Evolutionary conservation across 305 asterid species (phyloP), one percentile per base, ranked within the genome.

Genomic region (Fraxinus paxiana): DNA sequence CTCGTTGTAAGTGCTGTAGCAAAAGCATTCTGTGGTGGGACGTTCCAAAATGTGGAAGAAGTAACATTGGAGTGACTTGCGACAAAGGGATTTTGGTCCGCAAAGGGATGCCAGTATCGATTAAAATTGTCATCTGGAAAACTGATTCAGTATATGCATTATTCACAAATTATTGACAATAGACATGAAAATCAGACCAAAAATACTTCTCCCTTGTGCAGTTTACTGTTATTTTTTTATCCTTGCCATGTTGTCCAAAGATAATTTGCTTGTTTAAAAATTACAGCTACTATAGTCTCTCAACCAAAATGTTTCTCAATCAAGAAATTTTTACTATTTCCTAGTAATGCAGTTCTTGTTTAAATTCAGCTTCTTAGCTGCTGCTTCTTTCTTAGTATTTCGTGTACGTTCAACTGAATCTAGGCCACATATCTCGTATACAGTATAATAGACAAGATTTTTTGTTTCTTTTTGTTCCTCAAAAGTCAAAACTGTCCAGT

Each of bases 101-200:
- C 76, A 73, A 87, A 86, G 13, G 94, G 88, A 51, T 88, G 88
- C 99, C 99, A 95, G 77, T 79, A 86, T 9, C 99, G 91, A 77
- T 94, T 91, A 86, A 84, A 94, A 10, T 79, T 76, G 86, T 95
- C 98, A 73, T 92, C 98, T 79, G 99, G 99, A 84, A 41, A 95
- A 70, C 97, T 92, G 88, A 82, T 86, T 77, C 12, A 22, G 81
- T 67, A 43, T 46, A 46, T 81, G 6, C 59, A 46, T 46, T 46
- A 46, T 46, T 46, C 20, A 15, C 59, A 46, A 13, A n/a, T 7
- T 41, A 31, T 37, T 46, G 28, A 28, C 46, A 82, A 46, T 13
- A 31, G 30, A 6, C 59, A 31, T 6, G 41, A 75, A 70, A 71
- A 38, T 79, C 73, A n/a, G 10, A 24, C 43, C 17, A 63, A 35